A percentile compares a stretch with the other conserved stretches of the same genome.
Conservation (phyloP, 805 yeast genomes). For the Metschnikowia sp. region DNA sequence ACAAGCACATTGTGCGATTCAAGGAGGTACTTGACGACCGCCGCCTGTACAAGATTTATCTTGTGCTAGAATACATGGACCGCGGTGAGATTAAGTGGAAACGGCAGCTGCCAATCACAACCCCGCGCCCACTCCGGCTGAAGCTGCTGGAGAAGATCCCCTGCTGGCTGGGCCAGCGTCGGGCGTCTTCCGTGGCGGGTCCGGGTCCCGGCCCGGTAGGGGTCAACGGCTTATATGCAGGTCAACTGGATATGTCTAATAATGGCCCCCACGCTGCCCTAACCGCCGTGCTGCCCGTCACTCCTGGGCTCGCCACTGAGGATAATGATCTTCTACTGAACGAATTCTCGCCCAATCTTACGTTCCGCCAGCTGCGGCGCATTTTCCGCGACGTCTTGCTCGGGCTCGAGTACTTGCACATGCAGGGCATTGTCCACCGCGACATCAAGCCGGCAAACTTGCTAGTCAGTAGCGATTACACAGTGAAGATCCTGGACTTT, state of each 20-base stretch:
- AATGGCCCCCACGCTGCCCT: no score
- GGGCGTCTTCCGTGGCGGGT: constrained; percentile 1
- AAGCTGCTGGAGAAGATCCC: constrained; percentile 4
- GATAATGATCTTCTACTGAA: constrained; percentile 23
- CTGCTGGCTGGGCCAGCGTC: constrained; percentile 7
- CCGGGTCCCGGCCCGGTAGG: neutral
- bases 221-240: no score
- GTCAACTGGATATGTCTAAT: no score
- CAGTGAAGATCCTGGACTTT: constrained; percentile 92
- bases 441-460: constrained; percentile 95
- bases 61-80: constrained; percentile 86
- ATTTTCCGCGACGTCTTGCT: constrained; percentile 79
- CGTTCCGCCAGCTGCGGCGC: constrained; percentile 62
- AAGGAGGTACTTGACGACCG: constrained; percentile 79
- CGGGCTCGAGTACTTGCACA: constrained; percentile 88
- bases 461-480: constrained; percentile 62
- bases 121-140: constrained; percentile 7
- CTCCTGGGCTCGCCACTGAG: constrained; percentile 9
- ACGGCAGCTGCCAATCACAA: constrained; percentile 16
- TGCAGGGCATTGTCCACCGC: constrained; percentile 88
- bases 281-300: neutral
- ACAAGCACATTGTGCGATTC: constrained; percentile 38
- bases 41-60: constrained; percentile 76
- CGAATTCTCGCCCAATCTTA: constrained; percentile 52
- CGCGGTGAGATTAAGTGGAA: constrained; percentile 90